phyloP scores from a whole-genome alignment of 2,329 filamentous ascomycete genomes.

The Thielaviopsis punctulata region DNA sequence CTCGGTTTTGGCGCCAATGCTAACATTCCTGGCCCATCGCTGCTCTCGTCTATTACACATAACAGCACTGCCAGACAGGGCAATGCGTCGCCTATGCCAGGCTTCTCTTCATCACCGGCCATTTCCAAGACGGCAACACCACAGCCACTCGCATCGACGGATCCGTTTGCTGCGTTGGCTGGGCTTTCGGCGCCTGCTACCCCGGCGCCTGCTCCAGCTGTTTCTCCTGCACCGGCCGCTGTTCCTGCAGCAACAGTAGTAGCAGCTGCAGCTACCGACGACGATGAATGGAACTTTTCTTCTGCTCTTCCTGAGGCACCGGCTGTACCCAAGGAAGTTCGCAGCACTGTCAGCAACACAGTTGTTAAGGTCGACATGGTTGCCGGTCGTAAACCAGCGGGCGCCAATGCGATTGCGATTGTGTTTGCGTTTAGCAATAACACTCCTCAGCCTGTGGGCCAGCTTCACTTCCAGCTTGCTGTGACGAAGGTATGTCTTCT shows the following conservation, averaged over 20 bases:
- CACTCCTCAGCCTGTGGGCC: conserved; percentile 49
- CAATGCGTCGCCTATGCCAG: conserved; percentile 22
- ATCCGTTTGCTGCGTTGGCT: conserved; percentile 36
- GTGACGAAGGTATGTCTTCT: conserved; percentile 61
- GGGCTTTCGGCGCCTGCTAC: conserved; percentile 12
- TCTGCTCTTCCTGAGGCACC: conserved; percentile 56
- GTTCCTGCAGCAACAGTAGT: conserved; percentile 17
- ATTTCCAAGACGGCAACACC: not conserved
- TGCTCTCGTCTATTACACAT: conserved; percentile 47
- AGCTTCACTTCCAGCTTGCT: conserved; percentile 80
- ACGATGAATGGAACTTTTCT: conserved; percentile 89
- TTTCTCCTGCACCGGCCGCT: conserved; percentile 17
- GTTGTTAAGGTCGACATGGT: conserved; percentile 57
- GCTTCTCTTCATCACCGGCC: conserved; percentile 30
- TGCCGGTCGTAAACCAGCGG: conserved; percentile 39
- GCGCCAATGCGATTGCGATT: conserved; percentile 46
- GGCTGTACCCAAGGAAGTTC: conserved; percentile 41
- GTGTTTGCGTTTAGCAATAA: conserved; percentile 73
- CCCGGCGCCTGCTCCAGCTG: conserved; percentile 15
- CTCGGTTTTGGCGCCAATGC: conserved; percentile 59
- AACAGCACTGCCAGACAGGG: conserved; percentile 33
- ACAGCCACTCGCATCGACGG: conserved; percentile 20
- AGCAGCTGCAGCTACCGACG: conserved; percentile 32
- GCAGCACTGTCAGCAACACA: conserved; percentile 51
- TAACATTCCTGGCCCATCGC: conserved; percentile 46